Evolutionary conservation across 768 basidiomycete genomes (phyloP).

Genomic region (Tulasnella sp.): DNA sequence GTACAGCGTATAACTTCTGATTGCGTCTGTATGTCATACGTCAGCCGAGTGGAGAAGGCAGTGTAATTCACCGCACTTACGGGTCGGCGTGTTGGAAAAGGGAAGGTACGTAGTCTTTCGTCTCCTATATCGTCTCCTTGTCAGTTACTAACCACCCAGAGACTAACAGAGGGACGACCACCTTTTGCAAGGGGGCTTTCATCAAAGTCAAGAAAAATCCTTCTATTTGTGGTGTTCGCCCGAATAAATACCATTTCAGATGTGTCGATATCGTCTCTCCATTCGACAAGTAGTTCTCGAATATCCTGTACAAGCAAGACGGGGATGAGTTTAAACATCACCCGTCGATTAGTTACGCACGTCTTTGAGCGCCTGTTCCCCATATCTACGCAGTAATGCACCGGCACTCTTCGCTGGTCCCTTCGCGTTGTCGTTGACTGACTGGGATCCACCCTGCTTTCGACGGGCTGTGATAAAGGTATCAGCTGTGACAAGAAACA

Average conservation of each 20-base stretch:
- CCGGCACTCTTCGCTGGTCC: slow-evolving; percentile 89
- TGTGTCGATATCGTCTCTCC: slow-evolving; percentile 74
- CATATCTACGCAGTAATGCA: slow-evolving; percentile 84
- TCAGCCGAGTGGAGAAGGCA: background rate
- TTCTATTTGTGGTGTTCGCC: slow-evolving; percentile 73
- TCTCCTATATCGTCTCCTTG: slow-evolving; percentile 34
- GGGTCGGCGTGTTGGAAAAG: slow-evolving; percentile 91
- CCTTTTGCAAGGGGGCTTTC: slow-evolving; percentile 61
- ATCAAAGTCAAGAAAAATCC: slow-evolving; percentile 85
- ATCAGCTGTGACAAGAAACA: background rate
- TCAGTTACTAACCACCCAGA: background rate
- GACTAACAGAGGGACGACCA: slow-evolving; percentile 6
- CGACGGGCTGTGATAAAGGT: slow-evolving; percentile 52
- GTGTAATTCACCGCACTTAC: slow-evolving; percentile 36
- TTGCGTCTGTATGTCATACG: slow-evolving; percentile 49
- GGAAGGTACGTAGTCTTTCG: slow-evolving; percentile 73
- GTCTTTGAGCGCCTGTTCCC: slow-evolving; percentile 84
- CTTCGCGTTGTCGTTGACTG: slow-evolving; percentile 83
- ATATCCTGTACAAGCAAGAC: slow-evolving; percentile 54
- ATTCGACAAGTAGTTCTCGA: slow-evolving; percentile 64
- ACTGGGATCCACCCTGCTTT: slow-evolving; percentile 95
- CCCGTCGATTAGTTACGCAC: slow-evolving; percentile 33
- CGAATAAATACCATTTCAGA: slow-evolving; percentile 89
- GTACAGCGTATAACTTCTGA: slow-evolving; percentile 81
- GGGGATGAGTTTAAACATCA: background rate